Evolutionary conservation across 75 land plant species (phyloP).

Genomic region (Sequoiadendron giganteum): DNA sequence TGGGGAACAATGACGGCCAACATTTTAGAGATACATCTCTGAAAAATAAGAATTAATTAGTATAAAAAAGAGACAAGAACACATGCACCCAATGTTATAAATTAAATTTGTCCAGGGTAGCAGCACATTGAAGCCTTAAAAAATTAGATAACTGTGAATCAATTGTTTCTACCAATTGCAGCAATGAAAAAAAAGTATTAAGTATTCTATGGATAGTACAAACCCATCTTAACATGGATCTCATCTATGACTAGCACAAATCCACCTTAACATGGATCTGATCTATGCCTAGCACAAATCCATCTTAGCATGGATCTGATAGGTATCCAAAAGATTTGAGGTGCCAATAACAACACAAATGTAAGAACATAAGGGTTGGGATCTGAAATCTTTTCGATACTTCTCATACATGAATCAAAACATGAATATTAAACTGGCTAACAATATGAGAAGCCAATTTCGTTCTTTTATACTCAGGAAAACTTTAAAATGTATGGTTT

Average conservation of each 20-base stretch:
- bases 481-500: not conserved
- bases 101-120: not conserved
- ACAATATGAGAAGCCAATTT: not conserved
- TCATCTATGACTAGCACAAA: too few species aligned
- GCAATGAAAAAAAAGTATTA: too few species aligned
- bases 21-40: not conserved
- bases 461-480: not conserved
- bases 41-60: not conserved
- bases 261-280: too few species aligned
- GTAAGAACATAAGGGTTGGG: not conserved
- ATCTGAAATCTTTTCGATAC: not conserved
- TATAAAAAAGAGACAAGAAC: not conserved
- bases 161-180: not conserved
- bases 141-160: not conserved
- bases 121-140: not conserved
- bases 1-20: not conserved
- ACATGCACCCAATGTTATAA: not conserved
- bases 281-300: too few species aligned
- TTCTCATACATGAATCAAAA: not conserved
- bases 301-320: not conserved
- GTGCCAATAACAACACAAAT: not conserved
- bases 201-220: not conserved
- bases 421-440: not conserved
- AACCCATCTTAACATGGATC: not conserved
- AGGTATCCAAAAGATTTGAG: not conserved